Evolutionary conservation across 768 basidiomycete species (phyloP), one percentile per base, ranked within the genome.

Genomic region (Xerocomellus amylosporus): DNA sequence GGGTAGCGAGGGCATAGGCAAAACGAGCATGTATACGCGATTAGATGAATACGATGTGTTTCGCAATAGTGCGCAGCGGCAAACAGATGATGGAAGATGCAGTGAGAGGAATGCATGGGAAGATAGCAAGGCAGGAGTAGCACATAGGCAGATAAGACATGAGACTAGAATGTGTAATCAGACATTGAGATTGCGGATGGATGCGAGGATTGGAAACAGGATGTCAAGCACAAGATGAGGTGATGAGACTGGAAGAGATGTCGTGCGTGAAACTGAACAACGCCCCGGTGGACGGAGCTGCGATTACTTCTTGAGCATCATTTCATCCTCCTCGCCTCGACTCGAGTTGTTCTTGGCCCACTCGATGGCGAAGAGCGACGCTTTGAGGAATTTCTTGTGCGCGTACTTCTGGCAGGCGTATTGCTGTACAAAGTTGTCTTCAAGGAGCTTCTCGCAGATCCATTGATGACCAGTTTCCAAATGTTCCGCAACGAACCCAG

Each of bases 381-480:
- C 96, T 73, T 96, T 93, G 70, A 98, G 84, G 82, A 97, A 98
- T 74, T 93, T 95, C 85, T 95, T 97, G 80, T 90, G 83, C 42
- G 93, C 85, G 72, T 98, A 99, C 77, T 99, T 98, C 79, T 89
- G 89, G 83, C 85, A 95, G 37, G 94, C 87, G 73, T 93, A 93
- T 62, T 87, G 84, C 46, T 83, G 78, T n/a, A 83, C 77, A 71
- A 98, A 98, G 61, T 84, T 83, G 8, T 81, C 74, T 59, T 93
- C 90, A 2, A 81, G 77, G 42, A 99, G 79, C 69, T 91, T 88
- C 70, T 93, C 90, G 54, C 92, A 77, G 46, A 98, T 80, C 72
- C 91, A 78, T 51, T 83, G 75, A 61, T 93, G 87, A 19, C 95
- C 96, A 7, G 84, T 82, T 43, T 85, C 68, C 38, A 99, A 78